Base-by-base conservation (phyloP, 768 basidiomycete species). In the Xerocomellus chrysenteron region DNA sequence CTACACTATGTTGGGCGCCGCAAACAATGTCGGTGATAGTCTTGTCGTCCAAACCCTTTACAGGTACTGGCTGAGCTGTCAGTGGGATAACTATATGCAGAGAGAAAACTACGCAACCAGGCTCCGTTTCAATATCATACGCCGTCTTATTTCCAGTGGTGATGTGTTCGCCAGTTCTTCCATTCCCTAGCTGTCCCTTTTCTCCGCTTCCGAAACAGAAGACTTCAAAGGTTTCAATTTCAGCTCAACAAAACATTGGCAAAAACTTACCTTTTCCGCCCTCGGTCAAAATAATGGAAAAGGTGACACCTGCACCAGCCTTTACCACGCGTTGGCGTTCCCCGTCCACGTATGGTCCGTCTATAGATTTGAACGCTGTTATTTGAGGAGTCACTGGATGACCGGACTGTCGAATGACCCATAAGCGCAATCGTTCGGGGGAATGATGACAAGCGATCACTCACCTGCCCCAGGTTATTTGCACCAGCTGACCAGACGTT, bases 161-260 rank as follows among this genome's bases (percentile, higher is more conserved):
- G 55, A 96, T 91, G 36, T 92, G 83, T 72, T 96, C 94, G n/a
- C 95, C 93, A 0, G 93, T 95, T 60, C 84, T 84, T 17, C 95
- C 96, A 68, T 93, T 95, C 0, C 94, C 96, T 0, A 98, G 78
- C 61, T 97, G 95, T 1, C 96, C 96, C 56, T 92, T 86, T 72
- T 97, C 94, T 21, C 86, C 92, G 49, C 91, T 94, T 35, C 96
- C 96, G 60, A 94, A 88, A 1, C 92, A 81, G 65, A 88, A 98
- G 3, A 96, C 92, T 90, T 58, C 62, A 47, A 48, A 24, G 28
- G 40, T 58, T 26, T 50, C 30, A n/a, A 32, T 51, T 47, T 43
- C 30, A 57, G 47, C 40, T 42, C 17, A 16, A 44, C 37, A 47
- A 14, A 37, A 3, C 35, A 47, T 39, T n/a, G 4, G 11, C 9